These are phyloP conservation scores for Penstemon eatonii DNA, from an alignment of 257 asterid species.

Conservation along the genomic window DNA sequence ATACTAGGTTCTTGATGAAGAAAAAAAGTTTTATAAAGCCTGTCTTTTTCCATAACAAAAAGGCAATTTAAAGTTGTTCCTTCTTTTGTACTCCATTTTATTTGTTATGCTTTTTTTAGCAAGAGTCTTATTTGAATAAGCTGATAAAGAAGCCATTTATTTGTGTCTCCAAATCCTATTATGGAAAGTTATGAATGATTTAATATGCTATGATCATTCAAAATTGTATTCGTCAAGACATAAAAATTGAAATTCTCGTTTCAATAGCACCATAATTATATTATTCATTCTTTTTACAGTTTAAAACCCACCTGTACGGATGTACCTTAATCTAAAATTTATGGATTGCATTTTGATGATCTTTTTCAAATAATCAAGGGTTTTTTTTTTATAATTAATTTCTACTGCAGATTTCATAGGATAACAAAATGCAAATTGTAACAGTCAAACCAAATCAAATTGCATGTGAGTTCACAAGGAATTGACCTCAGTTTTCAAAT, in stretches of 20 bases:
- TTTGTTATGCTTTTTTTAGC: not conserved
- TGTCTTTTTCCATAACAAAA: conserved; percentile 8
- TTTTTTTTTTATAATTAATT: no score
- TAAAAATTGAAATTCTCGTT: no score
- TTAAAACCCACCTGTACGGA: no score
- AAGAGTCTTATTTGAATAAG: not conserved
- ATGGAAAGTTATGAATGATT: not conserved
- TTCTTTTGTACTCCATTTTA: conserved; percentile 1
- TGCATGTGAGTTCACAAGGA: conserved; percentile 2
- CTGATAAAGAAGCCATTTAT: not conserved
- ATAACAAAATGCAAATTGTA: no score
- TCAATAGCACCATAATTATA: no score
- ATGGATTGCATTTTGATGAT: no score
- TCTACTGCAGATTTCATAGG: not conserved
- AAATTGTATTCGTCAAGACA: not conserved
- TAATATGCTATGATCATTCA: not conserved
- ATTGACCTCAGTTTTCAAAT: conserved; percentile 3
- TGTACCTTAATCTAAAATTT: not conserved
- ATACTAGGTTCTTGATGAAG: not conserved
- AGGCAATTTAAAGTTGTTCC: conserved; percentile 8
- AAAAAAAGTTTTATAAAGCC: conserved; percentile 11
- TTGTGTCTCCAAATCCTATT: not conserved
- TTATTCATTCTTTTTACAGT: no score
- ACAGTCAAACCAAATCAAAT: not conserved
- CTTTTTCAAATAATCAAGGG: not conserved